A percentile compares a stretch with the other conserved stretches of the same genome.
Conservation (phyloP, 1,284 basidiomycete genomes). For the Marasmius oreades region DNA sequence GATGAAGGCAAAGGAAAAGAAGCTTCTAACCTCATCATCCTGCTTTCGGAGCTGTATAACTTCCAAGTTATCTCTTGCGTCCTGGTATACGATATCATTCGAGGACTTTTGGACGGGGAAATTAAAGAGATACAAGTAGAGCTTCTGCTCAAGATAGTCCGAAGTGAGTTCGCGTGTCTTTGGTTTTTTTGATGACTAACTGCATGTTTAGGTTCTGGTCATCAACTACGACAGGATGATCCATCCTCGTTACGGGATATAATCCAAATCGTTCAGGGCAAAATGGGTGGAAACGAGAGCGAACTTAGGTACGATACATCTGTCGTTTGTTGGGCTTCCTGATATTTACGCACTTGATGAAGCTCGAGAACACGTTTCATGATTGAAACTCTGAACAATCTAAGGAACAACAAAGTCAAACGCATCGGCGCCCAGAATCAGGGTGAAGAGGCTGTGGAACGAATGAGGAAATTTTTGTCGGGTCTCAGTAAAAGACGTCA, state of each 20-base stretch:
- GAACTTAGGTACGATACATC: slow-evolving; percentile 52
- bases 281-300: slow-evolving; percentile 54
- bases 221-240: slow-evolving; percentile 86
- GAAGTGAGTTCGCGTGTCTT: slow-evolving; percentile 60
- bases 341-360: slow-evolving; percentile 7
- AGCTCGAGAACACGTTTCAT: slow-evolving; percentile 89
- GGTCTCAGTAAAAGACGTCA: slow-evolving; percentile 76
- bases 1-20: slow-evolving; percentile 65
- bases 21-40: slow-evolving; percentile 82
- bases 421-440: slow-evolving; percentile 56
- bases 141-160: slow-evolving; percentile 80
- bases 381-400: slow-evolving; percentile 86
- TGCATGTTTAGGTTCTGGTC: slow-evolving; percentile 65
- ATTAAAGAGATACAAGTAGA: slow-evolving; percentile 84
- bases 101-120: slow-evolving; percentile 65
- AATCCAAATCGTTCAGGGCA: slow-evolving; percentile 77
- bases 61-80: slow-evolving; percentile 89
- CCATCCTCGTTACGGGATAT: slow-evolving; percentile 83
- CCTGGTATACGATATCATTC: slow-evolving; percentile 89
- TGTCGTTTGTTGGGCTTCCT: not conserved
- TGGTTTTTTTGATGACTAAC: not conserved
- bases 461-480: slow-evolving; percentile 82
- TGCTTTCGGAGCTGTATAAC: slow-evolving; percentile 94
- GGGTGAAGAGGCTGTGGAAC: slow-evolving; percentile 70
- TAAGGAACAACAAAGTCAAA: slow-evolving; percentile 90